Conservation (phyloP, 768 basidiomycete genomes). For the Scleroderma citrinum region DNA sequence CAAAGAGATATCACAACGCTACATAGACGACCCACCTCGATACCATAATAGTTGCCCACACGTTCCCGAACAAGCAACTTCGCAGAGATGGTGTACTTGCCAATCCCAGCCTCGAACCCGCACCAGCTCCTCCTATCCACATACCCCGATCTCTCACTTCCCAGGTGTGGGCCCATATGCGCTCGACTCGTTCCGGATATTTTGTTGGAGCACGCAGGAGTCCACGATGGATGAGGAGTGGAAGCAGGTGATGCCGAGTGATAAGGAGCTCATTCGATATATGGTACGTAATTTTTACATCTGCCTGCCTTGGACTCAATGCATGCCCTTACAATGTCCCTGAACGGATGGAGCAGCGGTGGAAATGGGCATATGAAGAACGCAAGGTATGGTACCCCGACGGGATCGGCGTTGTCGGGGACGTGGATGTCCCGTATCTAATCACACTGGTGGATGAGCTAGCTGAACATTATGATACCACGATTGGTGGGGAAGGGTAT, state of each 20-base stretch:
- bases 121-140: constrained; percentile 28
- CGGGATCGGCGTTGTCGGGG: constrained; percentile 34
- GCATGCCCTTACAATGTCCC: neutral
- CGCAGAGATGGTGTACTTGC: neutral
- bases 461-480: constrained; percentile 18
- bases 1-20: constrained; percentile 45
- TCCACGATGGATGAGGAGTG: constrained; percentile 36
- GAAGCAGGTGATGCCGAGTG: constrained; percentile 55
- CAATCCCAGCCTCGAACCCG: neutral
- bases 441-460: constrained; percentile 37
- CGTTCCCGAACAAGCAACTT: neutral
- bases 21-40: constrained; percentile 40
- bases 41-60: constrained; percentile 29
- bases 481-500: constrained; percentile 21
- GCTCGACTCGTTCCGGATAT: constrained; percentile 71
- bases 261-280: constrained; percentile 67
- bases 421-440: constrained; percentile 34
- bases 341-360: constrained; percentile 39
- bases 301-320: neutral
- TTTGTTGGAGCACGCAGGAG: constrained; percentile 32
- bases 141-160: constrained; percentile 49
- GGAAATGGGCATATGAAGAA: constrained; percentile 65
- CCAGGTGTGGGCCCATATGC: constrained; percentile 69
- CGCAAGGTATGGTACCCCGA: constrained; percentile 44
- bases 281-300: constrained; percentile 40